Percentiles rank a stretch among this genome's conserved stretches.
These are phyloP conservation scores for Biscogniauxia mediterranea DNA, from an alignment of 2,329 filamentous ascomycete genomes.

Conservation along the genomic window DNA sequence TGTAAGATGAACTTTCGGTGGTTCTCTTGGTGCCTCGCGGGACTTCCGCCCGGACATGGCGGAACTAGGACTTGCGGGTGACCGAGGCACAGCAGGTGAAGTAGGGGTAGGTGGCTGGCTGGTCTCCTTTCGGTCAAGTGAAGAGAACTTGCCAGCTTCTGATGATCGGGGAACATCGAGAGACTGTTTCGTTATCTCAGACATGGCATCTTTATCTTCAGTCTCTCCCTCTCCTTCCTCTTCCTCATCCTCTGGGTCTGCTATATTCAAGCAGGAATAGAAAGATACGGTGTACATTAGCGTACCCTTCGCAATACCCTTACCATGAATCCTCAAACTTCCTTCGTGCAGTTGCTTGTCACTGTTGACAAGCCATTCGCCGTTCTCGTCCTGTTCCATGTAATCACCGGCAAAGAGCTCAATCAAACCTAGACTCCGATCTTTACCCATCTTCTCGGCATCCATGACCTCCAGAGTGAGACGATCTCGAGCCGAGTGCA, in stretches of 20 bases:
- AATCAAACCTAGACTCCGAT: conserved; percentile 79
- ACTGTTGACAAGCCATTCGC: conserved; percentile 78
- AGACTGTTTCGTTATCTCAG: conserved; percentile 24
- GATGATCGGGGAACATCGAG: conserved; percentile 35
- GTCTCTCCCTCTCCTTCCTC: conserved; percentile 46
- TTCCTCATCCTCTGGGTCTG: conserved; percentile 85
- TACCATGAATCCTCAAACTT: conserved; percentile 71
- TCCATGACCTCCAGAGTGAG: conserved; percentile 95
- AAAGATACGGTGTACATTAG: conserved; percentile 84
- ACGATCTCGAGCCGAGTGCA: conserved; percentile 81
- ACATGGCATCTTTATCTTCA: conserved; percentile 34
- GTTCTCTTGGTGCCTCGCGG: conserved; percentile 52
- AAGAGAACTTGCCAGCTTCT: conserved; percentile 45
- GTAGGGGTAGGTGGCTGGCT: conserved; percentile 30
- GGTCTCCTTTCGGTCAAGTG: conserved; percentile 33
- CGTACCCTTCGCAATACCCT: conserved; percentile 72
- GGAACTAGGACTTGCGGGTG: conserved; percentile 37
- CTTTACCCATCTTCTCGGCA: conserved; percentile 85
- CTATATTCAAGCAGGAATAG: conserved; percentile 83
- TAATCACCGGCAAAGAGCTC: conserved; percentile 79
- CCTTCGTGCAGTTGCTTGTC: conserved; percentile 66
- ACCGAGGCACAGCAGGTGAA: conserved; percentile 42
- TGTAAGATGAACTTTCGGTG: conserved; percentile 75
- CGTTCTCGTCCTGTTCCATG: conserved; percentile 71
- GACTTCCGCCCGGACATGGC: conserved; percentile 38